A percentile compares a stretch with the other conserved stretches of the same genome.
phyloP scores from a whole-genome alignment of 352 stramenopile genomes.

The Globisporangium middletonii region DNA sequence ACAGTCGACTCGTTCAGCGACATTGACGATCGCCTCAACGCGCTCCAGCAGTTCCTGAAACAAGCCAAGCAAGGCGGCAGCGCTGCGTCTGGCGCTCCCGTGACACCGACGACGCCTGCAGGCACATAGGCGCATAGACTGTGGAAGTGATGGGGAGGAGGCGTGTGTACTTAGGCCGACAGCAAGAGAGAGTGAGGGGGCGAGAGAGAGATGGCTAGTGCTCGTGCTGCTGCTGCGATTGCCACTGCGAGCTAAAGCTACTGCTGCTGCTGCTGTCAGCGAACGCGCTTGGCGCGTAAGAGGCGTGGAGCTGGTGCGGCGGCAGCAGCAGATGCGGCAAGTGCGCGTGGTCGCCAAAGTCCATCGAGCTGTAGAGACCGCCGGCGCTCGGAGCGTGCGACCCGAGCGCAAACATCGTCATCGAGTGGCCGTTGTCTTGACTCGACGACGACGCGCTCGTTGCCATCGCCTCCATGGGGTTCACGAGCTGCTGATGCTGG shows the following conservation, averaged over 20 bases:
- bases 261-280: not conserved
- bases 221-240: constrained; percentile 4
- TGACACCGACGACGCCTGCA: no score
- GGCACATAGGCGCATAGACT: not conserved
- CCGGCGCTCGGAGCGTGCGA: not conserved
- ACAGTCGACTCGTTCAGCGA: constrained; percentile 78
- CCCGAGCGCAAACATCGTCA: constrained; percentile 3
- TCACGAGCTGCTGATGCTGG: constrained; percentile 14
- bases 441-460: not conserved
- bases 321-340: no score
- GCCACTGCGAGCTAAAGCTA: not conserved
- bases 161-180: not conserved
- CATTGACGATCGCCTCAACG: constrained; percentile 79
- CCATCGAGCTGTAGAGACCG: constrained; percentile 3
- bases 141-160: no score
- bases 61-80: constrained; percentile 58
- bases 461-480: constrained; percentile 27
- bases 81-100: not conserved
- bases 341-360: constrained; percentile 2
- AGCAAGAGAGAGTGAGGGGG: no score
- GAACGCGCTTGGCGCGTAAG: constrained; percentile 4
- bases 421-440: not conserved
- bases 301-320: constrained; percentile 2
- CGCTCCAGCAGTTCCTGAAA: constrained; percentile 76
- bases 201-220: no score